Base-by-base conservation (phyloP, 169 alveolate genomes). In the Perkinsus chesapeaki region DNA sequence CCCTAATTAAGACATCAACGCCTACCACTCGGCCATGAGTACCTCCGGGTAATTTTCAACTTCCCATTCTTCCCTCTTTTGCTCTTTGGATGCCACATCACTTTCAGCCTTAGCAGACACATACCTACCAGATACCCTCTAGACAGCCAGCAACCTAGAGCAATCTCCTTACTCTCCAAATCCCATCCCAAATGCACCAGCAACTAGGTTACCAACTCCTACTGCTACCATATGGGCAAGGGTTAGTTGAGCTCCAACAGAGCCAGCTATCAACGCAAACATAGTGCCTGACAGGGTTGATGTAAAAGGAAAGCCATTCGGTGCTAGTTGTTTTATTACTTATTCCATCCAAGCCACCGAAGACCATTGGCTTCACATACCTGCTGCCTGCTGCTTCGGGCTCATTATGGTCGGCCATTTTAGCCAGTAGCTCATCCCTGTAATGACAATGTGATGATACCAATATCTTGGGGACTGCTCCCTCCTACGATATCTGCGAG, bases 31-130 rank as follows among this genome's bases (percentile, higher is more conserved):
- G 43, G 48, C 3, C 92, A 37, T 34, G 39, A 39, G n/a, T 39
- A 47, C 93, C 60, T 91, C 93, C 5, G 93, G 93, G 39, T n/a
- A 91, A 39, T 91, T 91, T 39, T 91, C 93, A 36, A 91, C 93
- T 39, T 91, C 93, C 93, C 93, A 91, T 37, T 91, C 36, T 34
- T 91, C 93, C 31, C 93, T 38, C 20, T 91, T 91, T 39, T 39
- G 73, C 39, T 91, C 93, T 31, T 60, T 47, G 39, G 39, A 0
- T 7, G 93, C 93, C 0, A 91, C 60, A 31, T 91, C 73, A 31
- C 48, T 47, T 39, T 91, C 93, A 31, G 93, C 93, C 37, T 91
- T 91, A 31, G 73, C 31, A n/a, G 47, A n/a, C 3, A 91, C 93
- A 37, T 91, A 91, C 82, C 82, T 60, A 23, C n/a, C n/a, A 60